Evolutionary conservation across 495 filamentous ascomycete genomes (phyloP).

Genomic region (Neurospora sp.): DNA sequence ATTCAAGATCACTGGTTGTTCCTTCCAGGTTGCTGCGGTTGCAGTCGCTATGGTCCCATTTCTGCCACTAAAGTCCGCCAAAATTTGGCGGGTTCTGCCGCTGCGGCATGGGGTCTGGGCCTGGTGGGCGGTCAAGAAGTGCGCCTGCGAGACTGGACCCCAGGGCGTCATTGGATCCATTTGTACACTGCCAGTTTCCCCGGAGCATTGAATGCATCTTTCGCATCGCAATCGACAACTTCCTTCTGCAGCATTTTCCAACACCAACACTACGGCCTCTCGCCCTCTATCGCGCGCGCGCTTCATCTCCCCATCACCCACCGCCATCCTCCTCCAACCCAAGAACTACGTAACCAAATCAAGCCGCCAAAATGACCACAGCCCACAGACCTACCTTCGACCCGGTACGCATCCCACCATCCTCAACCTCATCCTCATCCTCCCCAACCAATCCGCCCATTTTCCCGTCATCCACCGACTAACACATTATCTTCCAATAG

Average conservation of each 20-base stretch:
- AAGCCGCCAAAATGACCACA: constrained; percentile 50
- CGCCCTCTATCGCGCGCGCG: background rate
- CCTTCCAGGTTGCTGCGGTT: background rate
- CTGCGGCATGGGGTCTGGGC: background rate
- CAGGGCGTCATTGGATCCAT: background rate
- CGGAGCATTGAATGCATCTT: background rate
- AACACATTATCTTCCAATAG: constrained; percentile 30
- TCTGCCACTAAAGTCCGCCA: constrained; percentile 23
- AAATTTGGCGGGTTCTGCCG: constrained; percentile 18
- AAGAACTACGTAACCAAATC: background rate
- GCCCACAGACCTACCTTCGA: constrained; percentile 91
- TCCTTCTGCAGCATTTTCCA: background rate
- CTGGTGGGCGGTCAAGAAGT: constrained; percentile 10
- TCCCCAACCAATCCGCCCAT: background rate
- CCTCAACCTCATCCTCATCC: background rate
- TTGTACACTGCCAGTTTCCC: background rate
- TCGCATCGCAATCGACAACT: background rate
- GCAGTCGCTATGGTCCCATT: constrained; percentile 11
- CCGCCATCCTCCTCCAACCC: background rate
- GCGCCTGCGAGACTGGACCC: background rate
- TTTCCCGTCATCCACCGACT: background rate
- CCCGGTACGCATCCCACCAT: constrained; percentile 45
- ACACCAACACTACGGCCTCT: background rate
- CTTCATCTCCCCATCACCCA: background rate
- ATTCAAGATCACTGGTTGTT: constrained; percentile 8